phyloP scores from a whole-genome alignment of 768 basidiomycete genomes.

The Agaricus blazei region DNA sequence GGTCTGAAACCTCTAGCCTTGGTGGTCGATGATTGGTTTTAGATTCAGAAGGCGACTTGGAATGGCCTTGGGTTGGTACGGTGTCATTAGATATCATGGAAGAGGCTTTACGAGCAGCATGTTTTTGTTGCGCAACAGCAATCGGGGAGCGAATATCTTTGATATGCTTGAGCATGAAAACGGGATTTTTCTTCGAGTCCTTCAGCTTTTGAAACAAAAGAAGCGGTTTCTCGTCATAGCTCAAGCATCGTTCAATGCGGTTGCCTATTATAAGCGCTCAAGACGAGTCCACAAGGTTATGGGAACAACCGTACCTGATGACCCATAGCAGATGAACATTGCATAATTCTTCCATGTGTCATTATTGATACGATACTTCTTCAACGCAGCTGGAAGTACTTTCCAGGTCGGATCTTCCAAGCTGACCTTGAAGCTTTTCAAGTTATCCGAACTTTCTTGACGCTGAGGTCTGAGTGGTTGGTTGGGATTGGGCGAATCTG shows the following conservation, averaged over 20 bases:
- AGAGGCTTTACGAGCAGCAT: conserved; percentile 80
- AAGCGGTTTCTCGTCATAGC: conserved; percentile 96
- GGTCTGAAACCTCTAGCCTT: conserved; percentile 63
- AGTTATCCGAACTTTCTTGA: conserved; percentile 68
- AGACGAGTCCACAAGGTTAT: neutral
- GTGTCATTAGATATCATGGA: conserved; percentile 43
- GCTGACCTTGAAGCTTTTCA: conserved; percentile 96
- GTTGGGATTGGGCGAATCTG: conserved; percentile 25
- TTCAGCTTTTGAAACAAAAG: conserved; percentile 97
- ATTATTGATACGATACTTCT: conserved; percentile 98
- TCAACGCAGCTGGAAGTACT: conserved; percentile 93
- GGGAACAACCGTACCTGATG: conserved; percentile 56
- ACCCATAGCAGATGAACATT: conserved; percentile 98
- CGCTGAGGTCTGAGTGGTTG: conserved; percentile 42
- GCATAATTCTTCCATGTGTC: conserved; percentile 99
- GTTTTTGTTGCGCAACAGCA: conserved; percentile 94
- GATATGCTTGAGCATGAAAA: conserved; percentile 98
- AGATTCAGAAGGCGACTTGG: conserved; percentile 33
- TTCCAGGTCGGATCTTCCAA: conserved; percentile 99
- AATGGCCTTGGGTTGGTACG: conserved; percentile 39
- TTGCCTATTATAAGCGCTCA: conserved; percentile 38
- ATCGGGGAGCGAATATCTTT: conserved; percentile 97
- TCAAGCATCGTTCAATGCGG: conserved; percentile 88
- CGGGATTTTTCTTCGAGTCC: conserved; percentile 95
- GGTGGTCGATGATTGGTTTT: conserved; percentile 56